Evolutionary conservation across 1,284 basidiomycete species (phyloP).

Genomic region (Trichosporon faecale): DNA sequence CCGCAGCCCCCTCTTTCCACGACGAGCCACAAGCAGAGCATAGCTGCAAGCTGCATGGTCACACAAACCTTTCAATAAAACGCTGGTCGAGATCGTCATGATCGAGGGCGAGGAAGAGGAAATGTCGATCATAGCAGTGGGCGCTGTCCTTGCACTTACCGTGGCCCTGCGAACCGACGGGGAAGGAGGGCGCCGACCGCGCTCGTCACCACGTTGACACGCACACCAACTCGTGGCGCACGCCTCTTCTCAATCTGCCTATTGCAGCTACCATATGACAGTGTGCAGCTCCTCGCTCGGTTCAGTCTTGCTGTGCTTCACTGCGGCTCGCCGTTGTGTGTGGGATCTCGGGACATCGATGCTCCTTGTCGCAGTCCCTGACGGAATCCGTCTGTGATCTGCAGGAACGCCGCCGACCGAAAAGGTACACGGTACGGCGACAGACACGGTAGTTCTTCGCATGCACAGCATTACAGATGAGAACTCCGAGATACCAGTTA

Average conservation of each 20-base stretch:
- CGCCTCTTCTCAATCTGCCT: too few species aligned
- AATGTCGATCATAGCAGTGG: too few species aligned
- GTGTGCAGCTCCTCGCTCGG: neutral
- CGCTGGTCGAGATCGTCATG: too few species aligned
- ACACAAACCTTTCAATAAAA: too few species aligned
- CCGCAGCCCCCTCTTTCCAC: too few species aligned
- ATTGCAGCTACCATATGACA: neutral
- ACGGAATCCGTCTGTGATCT: neutral
- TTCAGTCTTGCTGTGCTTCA: neutral
- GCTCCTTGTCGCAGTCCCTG: neutral
- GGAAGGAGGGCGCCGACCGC: too few species aligned
- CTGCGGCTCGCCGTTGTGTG: neutral
- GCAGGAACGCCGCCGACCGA: neutral
- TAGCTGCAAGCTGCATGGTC: too few species aligned
- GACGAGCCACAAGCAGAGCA: too few species aligned
- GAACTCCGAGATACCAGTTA: neutral
- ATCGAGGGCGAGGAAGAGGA: too few species aligned
- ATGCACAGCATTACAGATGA: neutral
- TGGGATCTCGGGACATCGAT: neutral
- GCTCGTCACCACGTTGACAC: too few species aligned
- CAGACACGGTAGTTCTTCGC: neutral
- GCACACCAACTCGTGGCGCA: neutral
- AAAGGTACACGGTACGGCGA: neutral
- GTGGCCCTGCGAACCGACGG: too few species aligned
- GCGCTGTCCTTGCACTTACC: too few species aligned